Evolutionary conservation across 208 protist genomes (phyloP), one percentile per base, ranked within the genome.

Genomic region (Trypanosoma mega): DNA sequence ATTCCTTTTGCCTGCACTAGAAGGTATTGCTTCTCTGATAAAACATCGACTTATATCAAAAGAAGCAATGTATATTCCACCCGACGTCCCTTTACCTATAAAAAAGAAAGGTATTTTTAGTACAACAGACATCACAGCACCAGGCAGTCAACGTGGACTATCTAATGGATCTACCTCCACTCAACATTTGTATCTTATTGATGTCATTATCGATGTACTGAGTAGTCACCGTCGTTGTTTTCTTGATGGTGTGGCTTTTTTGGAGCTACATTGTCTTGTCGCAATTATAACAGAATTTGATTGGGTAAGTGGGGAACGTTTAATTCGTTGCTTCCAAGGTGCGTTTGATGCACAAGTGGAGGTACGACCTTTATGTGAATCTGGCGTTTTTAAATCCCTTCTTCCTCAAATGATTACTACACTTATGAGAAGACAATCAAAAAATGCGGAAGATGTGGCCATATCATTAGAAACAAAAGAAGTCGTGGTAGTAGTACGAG

Each of bases 91-190:
- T 20, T 24, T 41, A 14, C 44, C 48, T 14, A 44, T 23, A 30
- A 58, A 43, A 48, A 56, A 50, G 29, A 48, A 46, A 8, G 50
- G 62, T 33, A 36, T 68, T 33, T 68, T 68, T 68, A 23, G 21
- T 9, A 50, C 62, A 30, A 23, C 29, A 12, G 62, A 60, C 43
- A 29, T 49, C 11, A 53, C 62, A 7, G 23, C 48, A 34, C 62
- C 62, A 24, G 12, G 24, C 29, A 18, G 9, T 21, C 29, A 37
- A 1, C 39, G 26, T 36, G 30, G 27, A 20, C 23, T 20, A 30
- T 23, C 16, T 27, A 41, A 65, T 46, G 55, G 8, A 27, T 29
- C 26, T 31, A n/a, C 27, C 20, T 23, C 55, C 0, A 18, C n/a
- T 8, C 20, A 45, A 33, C 7, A 3, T 16, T 24, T 26, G 14